Evolutionary conservation across 2,329 filamentous ascomycete genomes (phyloP), one percentile per base, ranked within the genome.

Genomic region (Arthroderma sp.): DNA sequence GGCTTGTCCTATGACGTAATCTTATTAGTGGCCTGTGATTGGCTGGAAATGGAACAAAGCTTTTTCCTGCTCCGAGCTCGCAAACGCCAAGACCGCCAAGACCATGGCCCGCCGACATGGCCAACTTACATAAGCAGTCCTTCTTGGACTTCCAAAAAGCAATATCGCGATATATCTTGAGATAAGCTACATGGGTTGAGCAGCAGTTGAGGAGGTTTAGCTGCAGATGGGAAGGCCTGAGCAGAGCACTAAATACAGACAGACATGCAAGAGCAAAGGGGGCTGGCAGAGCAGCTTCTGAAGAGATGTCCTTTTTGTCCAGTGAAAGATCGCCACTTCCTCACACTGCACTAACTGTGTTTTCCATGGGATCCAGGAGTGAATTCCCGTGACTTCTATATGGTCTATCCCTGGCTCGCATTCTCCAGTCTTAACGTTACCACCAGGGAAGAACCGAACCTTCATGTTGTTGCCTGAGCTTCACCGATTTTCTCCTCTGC

Each of bases 71-170:
- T 19, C 28, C 47, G 47, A 33, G 47, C 23, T 51, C 19, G 21
- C 21, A 2, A 19, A 4, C 23, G 41, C 19, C 41, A 47, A 51
- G 47, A 31, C n/a, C n/a, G 25, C 4, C 47, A 31, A 51, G 25
- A 17, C 47, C 13, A 31, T 9, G 25, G n/a, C n/a, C n/a, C n/a
- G n/a, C n/a, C n/a, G 7, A 31, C 28, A 31, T 7, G 23, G 47
- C 13, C n/a, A 31, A 25, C 15, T 51, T 51, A 51, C 25, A 43
- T 51, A 51, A 51, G 47, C 47, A 33, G 19, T 25, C 33, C 25
- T 51, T 31, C 25, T 51, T 51, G 33, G 47, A 51, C 47, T 11
- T n/a, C 25, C 19, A 25, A 51, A 51, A 51, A 51, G 47, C 47
- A 51, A 51, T 28, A 35, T n/a, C 47, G 19, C n/a, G 25, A 17